Conservation (phyloP, 331 rosid genomes). For the Prunus yedoensis region DNA sequence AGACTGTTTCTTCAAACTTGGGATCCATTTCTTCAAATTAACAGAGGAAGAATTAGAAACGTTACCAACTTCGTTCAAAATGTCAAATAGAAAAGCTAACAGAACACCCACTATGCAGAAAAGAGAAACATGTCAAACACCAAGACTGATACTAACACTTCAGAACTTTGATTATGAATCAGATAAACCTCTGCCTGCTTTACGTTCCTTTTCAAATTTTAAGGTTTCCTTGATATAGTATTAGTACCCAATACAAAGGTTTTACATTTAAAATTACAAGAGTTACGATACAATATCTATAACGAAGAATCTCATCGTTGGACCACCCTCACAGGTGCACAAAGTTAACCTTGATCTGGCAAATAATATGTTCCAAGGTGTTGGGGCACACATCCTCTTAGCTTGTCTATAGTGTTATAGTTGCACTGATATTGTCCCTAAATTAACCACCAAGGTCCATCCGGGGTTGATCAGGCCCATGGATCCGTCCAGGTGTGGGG, state of each 20-base stretch:
- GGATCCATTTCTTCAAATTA: conserved; percentile 40
- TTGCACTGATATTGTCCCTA: too few species aligned
- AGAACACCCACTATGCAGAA: background rate
- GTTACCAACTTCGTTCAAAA: conserved; percentile 4
- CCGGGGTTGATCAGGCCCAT: too few species aligned
- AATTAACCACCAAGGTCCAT: too few species aligned
- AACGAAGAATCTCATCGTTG: background rate
- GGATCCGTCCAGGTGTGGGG: too few species aligned
- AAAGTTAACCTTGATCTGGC: background rate
- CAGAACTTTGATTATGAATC: background rate
- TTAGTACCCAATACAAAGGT: too few species aligned
- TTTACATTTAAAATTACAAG: background rate
- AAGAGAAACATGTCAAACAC: conserved; percentile 5
- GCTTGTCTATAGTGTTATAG: too few species aligned
- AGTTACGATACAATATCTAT: background rate
- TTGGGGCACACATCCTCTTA: too few species aligned
- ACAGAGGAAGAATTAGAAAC: background rate
- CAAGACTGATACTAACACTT: background rate
- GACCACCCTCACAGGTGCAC: background rate
- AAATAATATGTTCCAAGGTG: background rate
- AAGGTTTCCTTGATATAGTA: too few species aligned
- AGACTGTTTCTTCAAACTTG: conserved; percentile 31
- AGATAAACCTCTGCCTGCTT: background rate
- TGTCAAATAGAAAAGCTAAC: background rate
- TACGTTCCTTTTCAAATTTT: background rate